phyloP scores from a whole-genome alignment of 2,329 filamentous ascomycete genomes.

The Arthrobotrys entomopaga region DNA sequence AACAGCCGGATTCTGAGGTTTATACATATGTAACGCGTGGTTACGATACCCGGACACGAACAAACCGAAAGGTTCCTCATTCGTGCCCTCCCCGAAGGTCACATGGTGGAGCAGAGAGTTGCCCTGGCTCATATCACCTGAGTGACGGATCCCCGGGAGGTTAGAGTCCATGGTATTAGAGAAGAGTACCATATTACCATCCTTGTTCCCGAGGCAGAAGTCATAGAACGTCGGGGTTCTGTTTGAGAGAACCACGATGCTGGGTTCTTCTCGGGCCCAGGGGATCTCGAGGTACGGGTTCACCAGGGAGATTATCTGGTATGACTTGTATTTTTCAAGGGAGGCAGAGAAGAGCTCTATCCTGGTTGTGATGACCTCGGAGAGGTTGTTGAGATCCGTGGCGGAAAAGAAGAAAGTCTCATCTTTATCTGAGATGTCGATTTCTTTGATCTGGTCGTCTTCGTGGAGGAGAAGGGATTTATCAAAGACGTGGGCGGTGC shows the following conservation, averaged over 20 bases:
- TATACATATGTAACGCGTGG: conserved; percentile 36
- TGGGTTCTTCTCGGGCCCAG: conserved; percentile 53
- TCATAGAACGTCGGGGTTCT: conserved; percentile 59
- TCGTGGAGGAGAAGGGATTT: conserved; percentile 55
- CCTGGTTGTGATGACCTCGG: conserved; percentile 56
- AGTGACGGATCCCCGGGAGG: conserved; percentile 57
- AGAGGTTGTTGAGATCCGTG: conserved; percentile 58
- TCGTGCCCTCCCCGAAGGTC: conserved; percentile 41
- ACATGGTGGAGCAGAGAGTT: conserved; percentile 56
- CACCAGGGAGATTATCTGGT: conserved; percentile 56
- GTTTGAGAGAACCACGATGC: conserved; percentile 58
- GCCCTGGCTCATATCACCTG: conserved; percentile 57
- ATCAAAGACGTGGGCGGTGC: conserved; percentile 58
- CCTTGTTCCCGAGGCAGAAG: conserved; percentile 58
- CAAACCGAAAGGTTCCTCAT: conserved; percentile 55
- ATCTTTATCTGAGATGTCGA: conserved; percentile 58
- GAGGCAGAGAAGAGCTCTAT: conserved; percentile 56
- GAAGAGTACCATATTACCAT: conserved; percentile 56
- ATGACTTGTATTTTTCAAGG: conserved; percentile 54
- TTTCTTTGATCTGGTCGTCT: conserved; percentile 54
- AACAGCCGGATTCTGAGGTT: conserved; percentile 42
- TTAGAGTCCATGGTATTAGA: conserved; percentile 37
- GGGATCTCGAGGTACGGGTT: conserved; percentile 57
- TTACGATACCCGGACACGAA: conserved; percentile 58
- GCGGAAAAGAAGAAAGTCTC: conserved; percentile 59